Base-by-base conservation (phyloP, 2,329 filamentous ascomycete genomes). In the Emmonsiellopsis sp. region DNA sequence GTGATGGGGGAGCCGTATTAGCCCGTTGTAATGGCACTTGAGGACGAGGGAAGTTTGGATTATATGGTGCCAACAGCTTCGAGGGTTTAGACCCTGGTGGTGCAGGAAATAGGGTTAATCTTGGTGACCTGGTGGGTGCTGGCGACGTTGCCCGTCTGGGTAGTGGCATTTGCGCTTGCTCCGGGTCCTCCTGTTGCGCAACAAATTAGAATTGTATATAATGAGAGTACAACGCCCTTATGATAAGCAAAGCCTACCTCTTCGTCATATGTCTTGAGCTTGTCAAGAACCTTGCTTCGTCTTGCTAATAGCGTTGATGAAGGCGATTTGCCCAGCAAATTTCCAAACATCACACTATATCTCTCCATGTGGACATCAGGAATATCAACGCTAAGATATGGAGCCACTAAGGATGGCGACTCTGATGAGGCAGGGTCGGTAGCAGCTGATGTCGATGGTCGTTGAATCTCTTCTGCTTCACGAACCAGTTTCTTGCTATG, bases 331-430 rank as follows among this genome's bases (percentile, higher is more conserved):
- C 62, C 79, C 31, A 95, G 73, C 6, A 96, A 76, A 39, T 80
- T 81, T 53, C 85, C 83, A 64, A 97, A 96, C 91, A 96, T 96
- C 59, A 96, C 81, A 61, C 90, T 95, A 61, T 95, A 97, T 48
- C 92, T 78, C 66, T 96, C 92, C 77, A 97, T 77, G 57, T 86
- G 82, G 53, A 87, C 78, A 49, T 81, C 80, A 0, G 92, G 91
- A 54, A 96, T 93, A 51, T 91, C 82, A 13, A 96, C 79, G 61
- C 90, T 78, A 17, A 96, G 73, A 6, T 85, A 68, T 2, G 72
- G 69, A 8, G 65, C 21, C n/a, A 21, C 5, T 40, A 49, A 9
- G 37, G 32, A 2, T 32, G 40, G 5, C 52, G 50, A 50, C n/a
- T 51, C 51, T 8, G 55, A 56, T 31, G 40, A 43, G 11, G 40